A percentile compares a stretch with the other conserved stretches of the same genome.
phyloP scores from a whole-genome alignment of 2,329 filamentous ascomycete genomes.

The Aspergillus ustus region DNA sequence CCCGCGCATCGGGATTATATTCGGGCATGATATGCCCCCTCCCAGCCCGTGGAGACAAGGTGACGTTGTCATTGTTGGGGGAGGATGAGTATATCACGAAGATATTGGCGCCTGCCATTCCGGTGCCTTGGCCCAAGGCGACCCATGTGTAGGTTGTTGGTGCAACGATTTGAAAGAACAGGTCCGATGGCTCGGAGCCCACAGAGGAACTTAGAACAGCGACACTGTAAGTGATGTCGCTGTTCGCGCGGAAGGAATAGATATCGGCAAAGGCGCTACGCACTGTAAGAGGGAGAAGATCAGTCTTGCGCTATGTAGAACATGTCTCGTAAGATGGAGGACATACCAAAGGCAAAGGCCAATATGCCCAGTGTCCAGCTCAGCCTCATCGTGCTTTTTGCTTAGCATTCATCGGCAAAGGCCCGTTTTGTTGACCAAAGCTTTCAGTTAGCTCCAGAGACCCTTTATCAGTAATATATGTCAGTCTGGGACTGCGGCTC shows the following conservation, averaged over 20 bases:
- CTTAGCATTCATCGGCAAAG: too few relatives aligned
- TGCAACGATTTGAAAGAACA: slow-evolving; percentile 65
- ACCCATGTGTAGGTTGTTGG: slow-evolving; percentile 52
- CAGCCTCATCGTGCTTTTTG: too few relatives aligned
- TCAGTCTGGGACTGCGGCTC: too few relatives aligned
- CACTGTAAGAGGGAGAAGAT: too few relatives aligned
- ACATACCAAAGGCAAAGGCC: too few relatives aligned
- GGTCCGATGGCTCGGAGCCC: slow-evolving; percentile 55
- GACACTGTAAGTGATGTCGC: slow-evolving; percentile 11
- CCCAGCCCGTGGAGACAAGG: slow-evolving; percentile 61
- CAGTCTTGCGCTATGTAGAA: too few relatives aligned
- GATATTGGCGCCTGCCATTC: slow-evolving; percentile 63
- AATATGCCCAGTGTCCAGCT: too few relatives aligned
- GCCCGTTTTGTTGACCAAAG: too few relatives aligned
- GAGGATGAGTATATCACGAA: slow-evolving; percentile 64
- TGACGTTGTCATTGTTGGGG: slow-evolving; percentile 57
- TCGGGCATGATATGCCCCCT: slow-evolving; percentile 54
- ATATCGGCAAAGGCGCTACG: too few relatives aligned
- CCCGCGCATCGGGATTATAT: slow-evolving; percentile 48
- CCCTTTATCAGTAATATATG: too few relatives aligned
- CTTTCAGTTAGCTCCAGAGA: too few relatives aligned
- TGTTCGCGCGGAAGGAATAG: slow-evolving; percentile 4
- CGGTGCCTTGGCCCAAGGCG: slow-evolving; percentile 60
- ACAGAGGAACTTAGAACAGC: slow-evolving; percentile 45
- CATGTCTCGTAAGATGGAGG: too few relatives aligned